Evolutionary conservation across 306 rosid genomes (phyloP), one percentile per base, ranked within the genome.

Genomic region (Delonix regia): DNA sequence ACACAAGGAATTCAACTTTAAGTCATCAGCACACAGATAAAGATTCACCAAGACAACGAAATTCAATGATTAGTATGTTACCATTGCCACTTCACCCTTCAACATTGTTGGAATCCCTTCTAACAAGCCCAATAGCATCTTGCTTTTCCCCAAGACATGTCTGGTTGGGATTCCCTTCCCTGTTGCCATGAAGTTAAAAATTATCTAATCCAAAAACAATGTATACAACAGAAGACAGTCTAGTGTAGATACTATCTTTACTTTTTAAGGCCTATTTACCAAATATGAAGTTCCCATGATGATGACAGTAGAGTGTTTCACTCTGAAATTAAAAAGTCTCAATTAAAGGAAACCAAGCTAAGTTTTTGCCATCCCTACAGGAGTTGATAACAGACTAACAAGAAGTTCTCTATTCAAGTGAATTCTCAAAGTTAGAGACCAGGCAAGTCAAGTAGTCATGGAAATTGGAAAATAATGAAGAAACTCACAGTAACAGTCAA

Each of bases 31-130:
- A 71, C 69, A 75, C 55, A 49, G 18, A 1, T 38, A 41, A 24
- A 49, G 27, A 83, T 42, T 44, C 56, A 80, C 47, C 51, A 56
- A 75, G 60, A 56, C n/a, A 55, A 71, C 13, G 41, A 66, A 76
- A n/a, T 34, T 48, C 41, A 51, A 60, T 66, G 19, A 52, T 48
- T 15, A 62, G 82, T 69, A 77, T 16, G 21, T 83, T 96, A 96
- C 99, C 98, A 91, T 91, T 63, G 94, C 97, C 69, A 96, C 90
- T 93, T 96, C 99, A 57, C 93, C 96, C 91, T 93, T 93, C 81
- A 84, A 82, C 97, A 96, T 93, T 21, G 98, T 84, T n/a, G 99
- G 97, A 86, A 96, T 80, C 75, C 97, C 98, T 87, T 93, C 97
- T 22, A 93, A 91, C 85, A 96, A 88, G 60, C 99, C 98, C 83